Percentiles rank a stretch among this genome's conserved stretches.
Conservation (phyloP, 1,284 basidiomycete species). For the Rhizopogon hawkerae region DNA sequence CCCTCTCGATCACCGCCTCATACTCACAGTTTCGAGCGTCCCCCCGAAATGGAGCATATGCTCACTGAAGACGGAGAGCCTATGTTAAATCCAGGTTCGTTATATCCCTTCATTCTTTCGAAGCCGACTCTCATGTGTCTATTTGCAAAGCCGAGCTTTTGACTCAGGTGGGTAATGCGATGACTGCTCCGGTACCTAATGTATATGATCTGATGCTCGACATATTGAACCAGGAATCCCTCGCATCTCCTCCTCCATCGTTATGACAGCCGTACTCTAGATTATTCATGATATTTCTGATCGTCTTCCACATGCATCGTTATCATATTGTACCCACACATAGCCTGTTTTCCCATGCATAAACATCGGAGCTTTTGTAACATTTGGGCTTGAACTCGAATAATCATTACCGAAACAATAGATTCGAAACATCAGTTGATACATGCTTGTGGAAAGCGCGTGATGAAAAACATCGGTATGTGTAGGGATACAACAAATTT, state of each 20-base stretch:
- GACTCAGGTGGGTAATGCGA: slow-evolving; percentile 40
- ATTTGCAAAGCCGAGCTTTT: slow-evolving; percentile 44
- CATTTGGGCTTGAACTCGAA: not conserved
- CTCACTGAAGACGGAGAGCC: slow-evolving; percentile 54
- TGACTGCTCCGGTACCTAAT: slow-evolving; percentile 5
- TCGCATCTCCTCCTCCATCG: slow-evolving; percentile 51
- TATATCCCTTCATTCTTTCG: not conserved
- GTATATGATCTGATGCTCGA: slow-evolving; percentile 26
- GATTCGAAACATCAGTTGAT: slow-evolving; percentile 11
- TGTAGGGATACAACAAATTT: slow-evolving; percentile 21
- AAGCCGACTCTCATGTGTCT: slow-evolving; percentile 3
- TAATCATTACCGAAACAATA: not conserved
- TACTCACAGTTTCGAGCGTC: slow-evolving; percentile 16
- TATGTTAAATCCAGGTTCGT: slow-evolving; percentile 55
- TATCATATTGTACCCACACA: slow-evolving; percentile 19
- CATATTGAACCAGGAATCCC: slow-evolving; percentile 41
- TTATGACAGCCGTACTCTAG: slow-evolving; percentile 25
- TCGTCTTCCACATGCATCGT: slow-evolving; percentile 10
- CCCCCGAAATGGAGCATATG: slow-evolving; percentile 42
- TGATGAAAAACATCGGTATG: slow-evolving; percentile 15
- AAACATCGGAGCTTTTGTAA: slow-evolving; percentile 4
- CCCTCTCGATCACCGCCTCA: slow-evolving; percentile 5
- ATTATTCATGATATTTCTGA: slow-evolving; percentile 14
- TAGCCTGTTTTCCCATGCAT: slow-evolving; percentile 1
- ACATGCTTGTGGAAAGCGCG: slow-evolving; percentile 27